Conservation (phyloP, 257 asterid species). For the Voacanga thouarsii region DNA sequence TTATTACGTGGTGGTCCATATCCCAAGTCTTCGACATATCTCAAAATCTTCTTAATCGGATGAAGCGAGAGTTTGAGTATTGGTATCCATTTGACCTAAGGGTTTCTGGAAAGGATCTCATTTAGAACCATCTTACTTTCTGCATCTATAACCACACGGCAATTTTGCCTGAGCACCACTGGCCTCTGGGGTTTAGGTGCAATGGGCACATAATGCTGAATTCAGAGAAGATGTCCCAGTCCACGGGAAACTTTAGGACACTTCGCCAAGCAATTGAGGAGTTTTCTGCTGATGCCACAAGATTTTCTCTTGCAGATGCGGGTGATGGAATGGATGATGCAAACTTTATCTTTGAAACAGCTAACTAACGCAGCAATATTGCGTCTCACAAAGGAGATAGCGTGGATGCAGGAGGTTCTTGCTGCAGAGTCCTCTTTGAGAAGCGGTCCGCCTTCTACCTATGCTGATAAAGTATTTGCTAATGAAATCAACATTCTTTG, state of each 20-base stretch:
- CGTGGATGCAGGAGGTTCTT: constrained; percentile 86
- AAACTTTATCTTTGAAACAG: constrained; percentile 85
- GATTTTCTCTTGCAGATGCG: constrained; percentile 96
- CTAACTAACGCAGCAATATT: constrained; percentile 90
- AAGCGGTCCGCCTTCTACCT: constrained; percentile 43
- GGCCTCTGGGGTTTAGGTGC: constrained; percentile 95
- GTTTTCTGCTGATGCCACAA: constrained; percentile 96
- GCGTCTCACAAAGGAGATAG: constrained; percentile 78
- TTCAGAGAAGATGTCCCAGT: constrained; percentile 93
- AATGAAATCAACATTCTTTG: constrained; percentile 81
- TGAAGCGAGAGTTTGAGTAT: constrained; percentile 88
- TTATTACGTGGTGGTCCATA: constrained; percentile 62
- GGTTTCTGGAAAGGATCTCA: constrained; percentile 94
- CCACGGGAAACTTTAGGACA: constrained; percentile 90
- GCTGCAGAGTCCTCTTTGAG: constrained; percentile 64
- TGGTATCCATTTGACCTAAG: constrained; percentile 98
- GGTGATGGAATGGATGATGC: constrained; percentile 99
- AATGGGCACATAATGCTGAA: constrained; percentile 92
- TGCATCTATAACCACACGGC: constrained; percentile 84
- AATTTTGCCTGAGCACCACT: constrained; percentile 64
- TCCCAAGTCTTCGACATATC: constrained; percentile 65
- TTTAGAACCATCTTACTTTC: constrained; percentile 89
- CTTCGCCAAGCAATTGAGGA: constrained; percentile 84
- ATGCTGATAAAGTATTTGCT: constrained; percentile 72
- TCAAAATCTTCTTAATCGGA: constrained; percentile 50